Conservation (phyloP, 257 asterid genomes). For the Vinca minor region DNA sequence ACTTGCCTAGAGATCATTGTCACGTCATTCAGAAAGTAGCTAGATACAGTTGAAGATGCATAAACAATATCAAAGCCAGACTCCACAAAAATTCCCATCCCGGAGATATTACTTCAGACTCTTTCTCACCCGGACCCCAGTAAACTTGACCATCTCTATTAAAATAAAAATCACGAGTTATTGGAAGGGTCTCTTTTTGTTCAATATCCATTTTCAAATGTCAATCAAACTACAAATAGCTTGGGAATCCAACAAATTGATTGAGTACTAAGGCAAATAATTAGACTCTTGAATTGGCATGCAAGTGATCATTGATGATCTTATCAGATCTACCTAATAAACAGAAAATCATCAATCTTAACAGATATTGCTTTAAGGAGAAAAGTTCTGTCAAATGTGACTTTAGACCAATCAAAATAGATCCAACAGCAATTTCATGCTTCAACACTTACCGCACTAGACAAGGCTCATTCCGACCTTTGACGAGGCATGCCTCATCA, state of each 20-base stretch:
- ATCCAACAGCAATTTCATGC: slow-evolving; percentile 5
- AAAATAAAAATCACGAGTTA: background rate
- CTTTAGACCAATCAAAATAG: background rate
- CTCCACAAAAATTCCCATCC: background rate
- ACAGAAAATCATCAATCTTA: background rate
- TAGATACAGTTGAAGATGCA: background rate
- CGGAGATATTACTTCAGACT: background rate
- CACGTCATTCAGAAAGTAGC: background rate
- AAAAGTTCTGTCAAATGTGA: background rate
- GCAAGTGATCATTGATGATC: too few relatives aligned
- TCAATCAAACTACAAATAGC: background rate
- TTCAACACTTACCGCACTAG: slow-evolving; percentile 58
- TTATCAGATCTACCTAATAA: background rate
- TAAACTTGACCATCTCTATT: background rate
- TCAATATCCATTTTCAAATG: background rate
- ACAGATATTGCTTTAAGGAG: background rate
- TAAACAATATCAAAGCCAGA: background rate
- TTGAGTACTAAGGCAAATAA: background rate
- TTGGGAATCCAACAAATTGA: background rate
- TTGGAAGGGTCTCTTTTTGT: background rate
- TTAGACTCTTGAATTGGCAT: background rate
- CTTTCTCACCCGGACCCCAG: background rate
- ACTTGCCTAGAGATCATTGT: slow-evolving; percentile 57
- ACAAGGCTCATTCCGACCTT: slow-evolving; percentile 98
- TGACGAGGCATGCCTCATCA: slow-evolving; percentile 63